phyloP scores from a whole-genome alignment of 495 filamentous ascomycete species.

The Aspergillus kassunensis region DNA sequence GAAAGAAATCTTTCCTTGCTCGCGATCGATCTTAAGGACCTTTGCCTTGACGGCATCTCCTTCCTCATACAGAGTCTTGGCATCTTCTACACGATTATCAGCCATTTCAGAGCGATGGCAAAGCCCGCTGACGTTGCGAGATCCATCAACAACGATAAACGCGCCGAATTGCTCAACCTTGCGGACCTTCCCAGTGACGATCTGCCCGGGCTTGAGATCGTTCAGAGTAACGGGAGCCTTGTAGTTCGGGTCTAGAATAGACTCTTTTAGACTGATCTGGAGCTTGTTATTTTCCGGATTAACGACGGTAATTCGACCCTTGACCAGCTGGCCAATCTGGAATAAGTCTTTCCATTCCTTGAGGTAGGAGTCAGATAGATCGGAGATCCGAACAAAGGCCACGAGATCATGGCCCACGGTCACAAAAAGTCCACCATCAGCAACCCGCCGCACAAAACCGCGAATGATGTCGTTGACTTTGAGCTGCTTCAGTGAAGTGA shows the following conservation, averaged over 20 bases:
- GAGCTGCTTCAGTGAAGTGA: constrained; percentile 62
- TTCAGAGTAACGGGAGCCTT: constrained; percentile 62
- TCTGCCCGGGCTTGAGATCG: constrained; percentile 72
- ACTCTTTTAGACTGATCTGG: constrained; percentile 82
- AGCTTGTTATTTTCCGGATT: constrained; percentile 62
- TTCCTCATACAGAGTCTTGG: constrained; percentile 76
- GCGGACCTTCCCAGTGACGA: constrained; percentile 81
- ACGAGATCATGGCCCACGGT: constrained; percentile 72
- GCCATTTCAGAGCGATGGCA: constrained; percentile 91
- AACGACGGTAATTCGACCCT: constrained; percentile 71
- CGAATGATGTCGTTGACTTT: constrained; percentile 76
- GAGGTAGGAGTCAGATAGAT: constrained; percentile 84
- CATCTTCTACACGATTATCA: constrained; percentile 71
- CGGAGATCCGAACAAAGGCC: constrained; percentile 75
- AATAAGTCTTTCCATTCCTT: constrained; percentile 96
- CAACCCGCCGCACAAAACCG: constrained; percentile 83
- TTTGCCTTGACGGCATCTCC: constrained; percentile 90
- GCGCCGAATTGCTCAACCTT: constrained; percentile 94
- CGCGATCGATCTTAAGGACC: constrained; percentile 69
- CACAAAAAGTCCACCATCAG: constrained; percentile 83
- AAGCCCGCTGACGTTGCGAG: constrained; percentile 80
- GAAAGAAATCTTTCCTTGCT: constrained; percentile 74
- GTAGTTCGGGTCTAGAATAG: constrained; percentile 75
- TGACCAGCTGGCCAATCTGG: constrained; percentile 81
- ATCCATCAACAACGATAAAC: constrained; percentile 84